Evolutionary conservation across 208 protist species (phyloP), one percentile per base, ranked within the genome.

Genomic region (Crithidia sp.): DNA sequence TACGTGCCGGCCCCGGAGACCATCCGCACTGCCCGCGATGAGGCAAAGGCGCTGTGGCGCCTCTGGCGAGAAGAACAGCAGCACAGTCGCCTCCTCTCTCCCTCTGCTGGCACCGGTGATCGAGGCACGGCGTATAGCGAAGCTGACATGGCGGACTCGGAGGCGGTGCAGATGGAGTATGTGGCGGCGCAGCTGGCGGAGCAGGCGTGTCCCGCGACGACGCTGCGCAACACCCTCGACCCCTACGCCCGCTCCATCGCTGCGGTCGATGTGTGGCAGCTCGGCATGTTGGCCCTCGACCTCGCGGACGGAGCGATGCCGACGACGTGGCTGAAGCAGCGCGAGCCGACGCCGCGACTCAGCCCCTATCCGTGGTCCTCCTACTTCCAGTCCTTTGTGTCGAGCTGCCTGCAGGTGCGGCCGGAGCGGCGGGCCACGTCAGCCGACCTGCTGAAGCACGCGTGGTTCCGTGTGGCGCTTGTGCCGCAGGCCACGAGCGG

Each of bases 211-310:
- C 67, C 74, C 9, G 41, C 40, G 37, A 74, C 62, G 41, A 74
- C 55, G 61, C 62, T 79, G 53, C 74, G 61, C 67, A 74, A 79
- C 63, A 79, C 67, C 14, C 62, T 74, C 39, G 74, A 79, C 47
- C 74, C 74, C 7, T 79, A 70, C 62, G 65, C 74, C 2, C 10
- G 7, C 14, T 39, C 74, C 4, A 70, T 63, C 10, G 58, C 82
- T 2, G 80, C 85, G 2, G 78, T 77, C 28, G 90, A 95, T 61
- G 66, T 95, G 40, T 95, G 88, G 87, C 85, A 87, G 82, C 55
- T 95, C 17, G 90, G 86, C 28, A 87, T 95, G 82, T 71, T 95
- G 28, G 82, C 84, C 10, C 66, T 93, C 39, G 84, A 91, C 41
- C 79, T 95, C 17, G 87, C 90, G 0, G 87, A 95, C 44, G 84